Conservation (phyloP, 1,284 basidiomycete genomes). For the Mycena sp. region DNA sequence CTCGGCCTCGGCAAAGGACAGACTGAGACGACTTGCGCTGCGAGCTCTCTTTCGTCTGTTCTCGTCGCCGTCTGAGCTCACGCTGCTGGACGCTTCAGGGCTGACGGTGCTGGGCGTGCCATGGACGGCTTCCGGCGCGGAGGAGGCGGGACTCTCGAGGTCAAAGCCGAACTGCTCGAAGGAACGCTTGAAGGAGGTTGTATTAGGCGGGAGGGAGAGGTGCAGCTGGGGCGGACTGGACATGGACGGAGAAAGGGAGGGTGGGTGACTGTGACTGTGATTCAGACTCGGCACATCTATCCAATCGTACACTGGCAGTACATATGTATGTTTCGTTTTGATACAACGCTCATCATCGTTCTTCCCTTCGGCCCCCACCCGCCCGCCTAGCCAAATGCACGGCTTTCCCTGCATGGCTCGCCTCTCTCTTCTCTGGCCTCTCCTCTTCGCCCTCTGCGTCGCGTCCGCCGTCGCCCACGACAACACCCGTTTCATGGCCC, state of each 20-base stretch:
- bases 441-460: neutral
- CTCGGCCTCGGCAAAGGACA: conserved; percentile 2
- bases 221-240: conserved; percentile 53
- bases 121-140: conserved; percentile 32
- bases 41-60: conserved; percentile 53
- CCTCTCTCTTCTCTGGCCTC: neutral
- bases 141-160: conserved; percentile 52
- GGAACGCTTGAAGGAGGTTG: conserved; percentile 65
- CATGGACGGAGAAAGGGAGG: neutral
- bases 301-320: no score
- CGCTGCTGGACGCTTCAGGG: conserved; percentile 38
- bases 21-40: conserved; percentile 49
- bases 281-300: no score
- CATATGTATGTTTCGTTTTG: no score
- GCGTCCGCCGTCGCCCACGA: neutral
- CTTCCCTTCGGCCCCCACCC: no score
- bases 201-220: conserved; percentile 52
- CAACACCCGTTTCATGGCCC: neutral
- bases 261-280: no score
- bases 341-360: no score
- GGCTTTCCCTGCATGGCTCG: neutral
- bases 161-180: conserved; percentile 58
- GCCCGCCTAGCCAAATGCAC: neutral
- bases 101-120: conserved; percentile 18
- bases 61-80: conserved; percentile 50